Evolutionary conservation across 176 grass and related monocot species (phyloP), one percentile per base, ranked within the genome.

Genomic region (Oryza rufipogon): DNA sequence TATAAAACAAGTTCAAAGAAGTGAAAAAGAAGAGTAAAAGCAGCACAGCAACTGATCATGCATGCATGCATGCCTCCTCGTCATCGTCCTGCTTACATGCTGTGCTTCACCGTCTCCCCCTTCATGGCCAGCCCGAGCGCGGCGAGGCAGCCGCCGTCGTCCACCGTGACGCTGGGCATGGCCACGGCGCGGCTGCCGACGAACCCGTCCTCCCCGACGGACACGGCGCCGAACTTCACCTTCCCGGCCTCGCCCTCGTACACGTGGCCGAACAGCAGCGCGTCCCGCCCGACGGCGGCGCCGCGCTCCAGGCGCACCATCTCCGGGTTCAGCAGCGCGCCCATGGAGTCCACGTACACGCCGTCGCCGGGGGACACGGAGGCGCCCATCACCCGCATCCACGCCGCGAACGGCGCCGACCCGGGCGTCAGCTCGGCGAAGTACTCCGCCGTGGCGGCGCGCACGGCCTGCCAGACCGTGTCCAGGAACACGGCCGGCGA

Each of bases 261-360:
- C 9, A 89, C 82, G 28, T 94, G 92, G 3, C 92, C 92, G 23
- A 94, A 94, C 52, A 94, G 73, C 86, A 89, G 65, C n/a, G 89
- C 89, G 60, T 85, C 89, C 63, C 79, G 79, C n/a, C 92, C 89
- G 8, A 91, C 84, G 74, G 84, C 81, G 2, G 89, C 81, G 22
- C 92, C 92, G 48, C 78, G 52, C 73, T 87, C 81, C 73, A 94
- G 71, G 64, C 73, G 87, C 87, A 94, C 84, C 89, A 94, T 89
- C 81, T 94, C 89, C 11, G 92, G 92, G 84, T 94, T 94, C 44
- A 91, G 83, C 81, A 89, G 81, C 13, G 78, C 84, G n/a, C 89
- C 89, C 89, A 87, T 91, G 81, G 87, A 85, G 89, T 89, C 89
- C 78, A 91, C 89, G 69, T 89, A 94, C 25, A 85, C 87, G 54